Percentiles rank a stretch among this genome's conserved stretches.
These are phyloP conservation scores for Arthrobotrys musiformis DNA, from an alignment of 2,329 filamentous ascomycete species.

Conservation along the genomic window DNA sequence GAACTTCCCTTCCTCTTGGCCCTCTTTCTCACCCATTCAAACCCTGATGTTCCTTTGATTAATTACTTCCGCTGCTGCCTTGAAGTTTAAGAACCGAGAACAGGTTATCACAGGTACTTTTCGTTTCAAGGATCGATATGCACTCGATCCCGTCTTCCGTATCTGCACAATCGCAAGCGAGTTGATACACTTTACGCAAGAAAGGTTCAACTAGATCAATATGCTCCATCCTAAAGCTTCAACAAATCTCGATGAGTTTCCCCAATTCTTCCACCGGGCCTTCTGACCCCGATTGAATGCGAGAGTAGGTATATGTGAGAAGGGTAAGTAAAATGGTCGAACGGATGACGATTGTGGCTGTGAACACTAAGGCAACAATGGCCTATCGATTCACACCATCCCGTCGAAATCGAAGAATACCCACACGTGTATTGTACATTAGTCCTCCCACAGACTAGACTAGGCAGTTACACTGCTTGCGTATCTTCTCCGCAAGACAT, in stretches of 20 bases:
- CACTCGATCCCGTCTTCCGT: slow-evolving; percentile 6
- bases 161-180: slow-evolving; percentile 22
- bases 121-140: slow-evolving; percentile 20
- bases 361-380: slow-evolving; percentile 11
- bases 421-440: neutral
- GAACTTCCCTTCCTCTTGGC: slow-evolving; percentile 17
- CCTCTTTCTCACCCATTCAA: too few relatives aligned
- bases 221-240: slow-evolving; percentile 3
- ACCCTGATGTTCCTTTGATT: too few relatives aligned
- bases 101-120: neutral
- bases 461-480: slow-evolving; percentile 31
- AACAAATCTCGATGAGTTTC: neutral
- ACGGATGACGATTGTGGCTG: neutral
- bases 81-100: too few relatives aligned
- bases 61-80: too few relatives aligned
- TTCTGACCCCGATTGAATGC: neutral
- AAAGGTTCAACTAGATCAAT: neutral
- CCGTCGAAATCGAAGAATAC: neutral
- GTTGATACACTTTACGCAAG: slow-evolving; percentile 10
- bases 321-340: too few relatives aligned
- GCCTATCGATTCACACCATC: neutral
- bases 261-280: neutral
- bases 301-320: neutral
- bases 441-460: neutral
- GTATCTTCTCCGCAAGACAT: slow-evolving; percentile 23